A percentile compares a stretch with the other conserved stretches of the same genome.
Evolutionary conservation across 139 green algal genomes (phyloP).

Genomic region (Ostreobium quekettii): DNA sequence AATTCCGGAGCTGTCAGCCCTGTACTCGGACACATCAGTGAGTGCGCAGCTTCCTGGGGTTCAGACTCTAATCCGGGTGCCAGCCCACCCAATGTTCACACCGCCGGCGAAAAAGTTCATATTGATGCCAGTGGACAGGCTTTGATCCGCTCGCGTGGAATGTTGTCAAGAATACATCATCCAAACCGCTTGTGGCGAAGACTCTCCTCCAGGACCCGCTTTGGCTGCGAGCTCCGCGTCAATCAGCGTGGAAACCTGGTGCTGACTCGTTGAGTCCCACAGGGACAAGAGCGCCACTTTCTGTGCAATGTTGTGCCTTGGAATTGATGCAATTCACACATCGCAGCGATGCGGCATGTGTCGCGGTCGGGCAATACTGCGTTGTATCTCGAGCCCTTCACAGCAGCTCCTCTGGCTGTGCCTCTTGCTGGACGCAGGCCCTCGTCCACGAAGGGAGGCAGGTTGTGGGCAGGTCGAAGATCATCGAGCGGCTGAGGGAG

Average conservation of each 20-base stretch:
- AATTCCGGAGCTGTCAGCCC: slow-evolving; percentile 33
- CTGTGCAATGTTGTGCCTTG: background rate
- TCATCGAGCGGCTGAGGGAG: background rate
- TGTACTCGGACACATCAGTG: slow-evolving; percentile 40
- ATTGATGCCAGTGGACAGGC: background rate
- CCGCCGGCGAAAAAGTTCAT: too few species aligned
- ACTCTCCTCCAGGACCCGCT: too few species aligned
- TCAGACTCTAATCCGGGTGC: too few species aligned
- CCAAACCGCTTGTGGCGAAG: too few species aligned
- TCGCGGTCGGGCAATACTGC: background rate
- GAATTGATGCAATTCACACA: background rate
- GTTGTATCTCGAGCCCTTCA: background rate
- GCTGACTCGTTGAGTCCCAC: too few species aligned
- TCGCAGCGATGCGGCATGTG: background rate
- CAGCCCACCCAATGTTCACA: too few species aligned
- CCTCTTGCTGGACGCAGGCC: background rate
- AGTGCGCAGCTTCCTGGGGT: slow-evolving; percentile 6
- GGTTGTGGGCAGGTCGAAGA: background rate
- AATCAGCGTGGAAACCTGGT: too few species aligned
- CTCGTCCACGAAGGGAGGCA: background rate
- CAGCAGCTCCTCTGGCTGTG: background rate
- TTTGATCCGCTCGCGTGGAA: background rate
- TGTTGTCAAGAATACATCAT: too few species aligned
- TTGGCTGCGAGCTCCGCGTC: too few species aligned
- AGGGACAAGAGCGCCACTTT: too few species aligned